Evolutionary conservation across 257 asterid genomes (phyloP).

Genomic region (Solanum pinnatisectum): DNA sequence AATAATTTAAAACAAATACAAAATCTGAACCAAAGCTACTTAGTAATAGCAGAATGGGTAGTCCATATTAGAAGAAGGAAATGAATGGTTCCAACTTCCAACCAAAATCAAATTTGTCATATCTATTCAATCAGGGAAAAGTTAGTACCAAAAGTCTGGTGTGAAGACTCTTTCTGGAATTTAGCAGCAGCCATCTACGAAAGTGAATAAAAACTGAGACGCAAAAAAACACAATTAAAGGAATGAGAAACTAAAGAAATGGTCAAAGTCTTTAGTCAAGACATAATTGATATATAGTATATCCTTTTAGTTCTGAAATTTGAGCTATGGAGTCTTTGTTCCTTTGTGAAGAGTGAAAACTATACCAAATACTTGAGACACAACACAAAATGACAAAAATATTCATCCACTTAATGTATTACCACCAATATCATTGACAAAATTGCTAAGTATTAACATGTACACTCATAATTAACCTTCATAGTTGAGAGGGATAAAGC

Average conservation of each 20-base stretch:
- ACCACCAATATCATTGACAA: background rate
- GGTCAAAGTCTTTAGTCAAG: slow-evolving; percentile 9
- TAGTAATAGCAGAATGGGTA: background rate
- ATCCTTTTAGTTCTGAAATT: background rate
- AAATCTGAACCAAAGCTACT: background rate
- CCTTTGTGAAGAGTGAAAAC: background rate
- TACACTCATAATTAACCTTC: background rate
- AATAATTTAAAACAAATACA: background rate
- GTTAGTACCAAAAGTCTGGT: background rate
- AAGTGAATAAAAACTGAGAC: background rate
- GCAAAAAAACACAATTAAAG: background rate
- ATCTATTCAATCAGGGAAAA: background rate
- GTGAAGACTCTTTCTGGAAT: background rate
- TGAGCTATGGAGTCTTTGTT: background rate
- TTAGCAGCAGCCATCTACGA: background rate
- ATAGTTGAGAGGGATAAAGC: background rate
- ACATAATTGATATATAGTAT: background rate
- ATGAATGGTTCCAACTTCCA: background rate
- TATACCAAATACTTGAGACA: background rate
- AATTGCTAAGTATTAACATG: background rate
- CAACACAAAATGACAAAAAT: background rate
- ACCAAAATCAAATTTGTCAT: background rate
- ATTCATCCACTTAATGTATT: background rate
- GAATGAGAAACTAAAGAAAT: background rate
- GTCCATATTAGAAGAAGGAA: background rate